These are phyloP conservation scores for Nasturtium officinale DNA, from an alignment of 345 rosid species.

Conservation along the genomic window DNA sequence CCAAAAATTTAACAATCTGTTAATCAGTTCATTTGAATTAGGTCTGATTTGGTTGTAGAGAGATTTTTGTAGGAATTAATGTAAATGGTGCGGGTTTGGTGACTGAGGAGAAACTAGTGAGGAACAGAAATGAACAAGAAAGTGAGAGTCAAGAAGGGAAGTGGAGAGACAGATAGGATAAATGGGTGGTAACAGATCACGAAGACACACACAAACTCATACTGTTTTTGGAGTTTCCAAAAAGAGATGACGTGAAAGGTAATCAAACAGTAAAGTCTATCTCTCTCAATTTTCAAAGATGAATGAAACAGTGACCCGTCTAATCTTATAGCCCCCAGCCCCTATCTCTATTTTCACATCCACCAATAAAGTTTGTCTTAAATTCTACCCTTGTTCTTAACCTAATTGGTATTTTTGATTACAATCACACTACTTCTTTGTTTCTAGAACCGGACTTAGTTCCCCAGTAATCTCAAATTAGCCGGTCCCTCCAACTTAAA, in stretches of 20 bases:
- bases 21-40: background rate
- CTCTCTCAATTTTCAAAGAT: slow-evolving; percentile 38
- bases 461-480: background rate
- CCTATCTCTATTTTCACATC: slow-evolving; percentile 40
- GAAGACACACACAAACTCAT: slow-evolving; percentile 40
- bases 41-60: slow-evolving; percentile 1
- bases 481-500: slow-evolving; percentile 11
- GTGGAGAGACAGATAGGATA: slow-evolving; percentile 45
- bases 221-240: slow-evolving; percentile 45
- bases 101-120: slow-evolving; percentile 16
- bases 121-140: slow-evolving; percentile 32
- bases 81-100: slow-evolving; percentile 12
- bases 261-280: slow-evolving; percentile 36
- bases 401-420: slow-evolving; percentile 32
- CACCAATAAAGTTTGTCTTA: slow-evolving; percentile 30
- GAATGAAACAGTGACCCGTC: slow-evolving; percentile 43
- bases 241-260: slow-evolving; percentile 46
- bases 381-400: slow-evolving; percentile 29
- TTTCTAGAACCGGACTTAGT: slow-evolving; percentile 22
- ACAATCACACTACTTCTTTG: slow-evolving; percentile 25
- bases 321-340: slow-evolving; percentile 36
- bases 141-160: slow-evolving; percentile 38
- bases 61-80: slow-evolving; percentile 1
- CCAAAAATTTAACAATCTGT: background rate
- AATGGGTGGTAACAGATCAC: slow-evolving; percentile 45